Percentiles rank a stretch among this genome's conserved stretches.
These are phyloP conservation scores for Dichotomocladium elegans DNA, from an alignment of 371 early-diverging fungal species.

Conservation along the genomic window DNA sequence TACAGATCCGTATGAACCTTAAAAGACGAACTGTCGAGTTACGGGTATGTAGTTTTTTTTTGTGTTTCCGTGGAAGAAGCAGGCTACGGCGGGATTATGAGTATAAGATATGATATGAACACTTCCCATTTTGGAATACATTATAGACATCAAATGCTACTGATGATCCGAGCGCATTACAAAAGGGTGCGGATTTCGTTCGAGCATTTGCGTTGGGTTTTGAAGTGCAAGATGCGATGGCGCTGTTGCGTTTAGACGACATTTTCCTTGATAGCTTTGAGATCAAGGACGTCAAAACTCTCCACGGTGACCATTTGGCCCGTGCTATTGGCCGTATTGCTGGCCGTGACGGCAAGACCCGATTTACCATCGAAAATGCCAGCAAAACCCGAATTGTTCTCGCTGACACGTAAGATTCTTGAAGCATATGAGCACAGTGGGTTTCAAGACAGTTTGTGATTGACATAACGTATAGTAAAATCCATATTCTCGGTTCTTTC, in stretches of 20 bases:
- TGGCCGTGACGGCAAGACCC: conserved; percentile 98
- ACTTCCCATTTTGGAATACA: neutral
- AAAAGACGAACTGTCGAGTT: conserved; percentile 89
- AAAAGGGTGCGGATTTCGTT: conserved; percentile 94
- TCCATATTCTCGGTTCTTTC: conserved; percentile 95
- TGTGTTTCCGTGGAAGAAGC: too few species aligned
- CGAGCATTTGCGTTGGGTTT: conserved; percentile 92
- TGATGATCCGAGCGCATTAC: conserved; percentile 83
- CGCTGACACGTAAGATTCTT: conserved; percentile 81
- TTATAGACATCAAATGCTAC: conserved; percentile 75
- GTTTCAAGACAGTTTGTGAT: neutral
- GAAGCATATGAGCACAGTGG: neutral
- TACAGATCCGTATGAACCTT: conserved; percentile 97
- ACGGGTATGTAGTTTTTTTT: conserved; percentile 44
- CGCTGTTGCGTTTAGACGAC: conserved; percentile 93
- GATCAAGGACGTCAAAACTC: conserved; percentile 97
- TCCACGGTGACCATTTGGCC: conserved; percentile 94
- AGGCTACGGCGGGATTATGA: neutral
- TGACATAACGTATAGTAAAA: conserved; percentile 53
- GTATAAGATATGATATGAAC: neutral
- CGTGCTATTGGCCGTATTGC: conserved; percentile 99
- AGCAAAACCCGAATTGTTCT: conserved; percentile 96
- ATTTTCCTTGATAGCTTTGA: conserved; percentile 96
- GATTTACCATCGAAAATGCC: conserved; percentile 90
- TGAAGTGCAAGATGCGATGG: conserved; percentile 92